Base-by-base conservation (phyloP, 208 protist genomes). In the Herpetomonas samuelpessoai region DNA sequence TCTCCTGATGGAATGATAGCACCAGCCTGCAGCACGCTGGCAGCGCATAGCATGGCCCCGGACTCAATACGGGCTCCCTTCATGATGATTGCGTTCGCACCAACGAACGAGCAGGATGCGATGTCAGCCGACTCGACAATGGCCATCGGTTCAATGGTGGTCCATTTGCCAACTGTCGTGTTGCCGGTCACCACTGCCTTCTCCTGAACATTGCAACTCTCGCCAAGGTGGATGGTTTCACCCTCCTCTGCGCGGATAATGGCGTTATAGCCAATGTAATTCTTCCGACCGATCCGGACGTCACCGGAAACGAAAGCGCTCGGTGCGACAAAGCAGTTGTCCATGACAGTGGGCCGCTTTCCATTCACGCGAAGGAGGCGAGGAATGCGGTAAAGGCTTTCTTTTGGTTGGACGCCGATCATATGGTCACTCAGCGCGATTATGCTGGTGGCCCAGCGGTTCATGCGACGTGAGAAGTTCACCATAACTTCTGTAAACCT, bases 261-360 rank as follows among this genome's bases (percentile, higher is more conserved):
- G 22, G 84, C 81, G 63, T 96, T 93, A 65, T 96, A 96, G 2
- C 89, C 89, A 59, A 96, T 93, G 69, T 93, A 93, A 52, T 93
- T 93, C 63, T 96, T 96, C 19, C 89, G 67, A 1, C 86, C 89
- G 35, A 96, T 69, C 47, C 85, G 83, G 19, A 96, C 89, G 60
- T 96, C 86, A 29, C 89, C 89, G 1, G 81, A 83, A 0, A 96
- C 58, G 39, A 96, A 57, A 0, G 89, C 89, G 57, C 84, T 92
- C 24, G 89, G 89, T 2, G 89, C 89, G 59, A 96, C 86, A 61
- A 96, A 92, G 22, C 86, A 88, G 69, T 96, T 96, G 66, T 96
- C 89, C 76, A 82, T 88, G 16, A 96, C 84, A 10, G 76, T 79
- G 18, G 89, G 86, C 21, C 86, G 71, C 25, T 83, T 81, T 30